A percentile compares a stretch with the other conserved stretches of the same genome.
Conservation (phyloP, 352 stramenopile species). For the Phytopythium aichiense region DNA sequence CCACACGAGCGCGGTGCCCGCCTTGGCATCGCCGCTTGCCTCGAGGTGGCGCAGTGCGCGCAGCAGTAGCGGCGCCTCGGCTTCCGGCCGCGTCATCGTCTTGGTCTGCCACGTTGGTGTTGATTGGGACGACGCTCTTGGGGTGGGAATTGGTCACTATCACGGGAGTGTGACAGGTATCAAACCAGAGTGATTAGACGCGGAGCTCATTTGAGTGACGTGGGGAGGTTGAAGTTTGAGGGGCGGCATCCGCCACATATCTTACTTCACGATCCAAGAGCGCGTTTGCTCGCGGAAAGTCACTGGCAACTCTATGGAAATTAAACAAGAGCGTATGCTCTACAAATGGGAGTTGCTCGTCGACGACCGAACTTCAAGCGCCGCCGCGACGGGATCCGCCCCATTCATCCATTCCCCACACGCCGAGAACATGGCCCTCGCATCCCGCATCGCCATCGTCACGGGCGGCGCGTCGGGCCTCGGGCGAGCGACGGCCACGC, state of each 20-base stretch:
- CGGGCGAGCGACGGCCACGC: slow-evolving; percentile 88
- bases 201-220: neutral
- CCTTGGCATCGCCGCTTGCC: slow-evolving; percentile 37
- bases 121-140: neutral
- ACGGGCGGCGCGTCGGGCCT: slow-evolving; percentile 93
- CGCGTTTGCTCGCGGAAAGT: neutral
- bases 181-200: neutral
- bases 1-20: slow-evolving; percentile 45
- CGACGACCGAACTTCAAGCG: slow-evolving; percentile 3
- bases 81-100: slow-evolving; percentile 8
- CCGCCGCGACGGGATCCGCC: neutral
- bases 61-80: slow-evolving; percentile 25
- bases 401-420: neutral
- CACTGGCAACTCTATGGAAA: neutral
- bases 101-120: slow-evolving; percentile 10
- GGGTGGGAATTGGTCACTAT: neutral
- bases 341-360: neutral
- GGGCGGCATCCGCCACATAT: neutral
- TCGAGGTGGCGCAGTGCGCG: slow-evolving; percentile 51
- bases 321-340: neutral
- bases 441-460: slow-evolving; percentile 82
- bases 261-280: neutral
- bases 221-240: neutral
- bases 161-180: neutral
- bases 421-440: slow-evolving; percentile 20